Evolutionary conservation across 176 grass and related monocot species (phyloP), one percentile per base, ranked within the genome.

Genomic region (Aegilops bicornis): DNA sequence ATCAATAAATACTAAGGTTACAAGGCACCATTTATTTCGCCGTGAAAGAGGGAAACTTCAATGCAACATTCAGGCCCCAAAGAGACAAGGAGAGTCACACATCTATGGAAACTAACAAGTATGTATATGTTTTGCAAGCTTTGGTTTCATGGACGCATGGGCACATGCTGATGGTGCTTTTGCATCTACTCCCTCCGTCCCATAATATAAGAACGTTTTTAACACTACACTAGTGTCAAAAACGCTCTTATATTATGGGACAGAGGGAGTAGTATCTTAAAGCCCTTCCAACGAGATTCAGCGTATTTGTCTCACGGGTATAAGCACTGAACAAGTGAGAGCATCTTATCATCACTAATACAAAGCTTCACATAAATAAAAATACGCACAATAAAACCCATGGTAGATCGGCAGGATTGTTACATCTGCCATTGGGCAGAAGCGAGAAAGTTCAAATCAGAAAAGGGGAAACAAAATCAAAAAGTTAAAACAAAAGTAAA

Each of bases 1-100:
- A 77, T 36, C 72, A 78, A 81, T 4, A 39, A 62, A 73, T 71
- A n/a, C 17, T 76, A 76, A 69, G 14, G 29, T 17, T 81, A 85
- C 22, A 32, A 56, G 59, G 29, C 25, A 47, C 68, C 40, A 24
- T 16, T 66, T 22, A 36, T 36, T 81, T 39, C 64, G 10, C 40
- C 12, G 50, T 50, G 3, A 30, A 24, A 88, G 78, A 83, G 78
- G 2, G 66, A 37, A 71, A 78, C 29, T 52, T 11, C 37, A 29
- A 69, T 62, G 11, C 72, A 61, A 88, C 50, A 68, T 68, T 13
- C 82, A 79, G 79, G 42, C 48, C n/a, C 16, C 12, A 10, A 79
- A 79, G 54, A 62, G 75, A 35, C 45, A 56, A 2, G 7, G 32
- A 75, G 30, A 64, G 81, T 20, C 43, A 56, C 36, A 82, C 22